Evolutionary conservation across 345 rosid species (phyloP).

Genomic region (Arabis hirsuta): DNA sequence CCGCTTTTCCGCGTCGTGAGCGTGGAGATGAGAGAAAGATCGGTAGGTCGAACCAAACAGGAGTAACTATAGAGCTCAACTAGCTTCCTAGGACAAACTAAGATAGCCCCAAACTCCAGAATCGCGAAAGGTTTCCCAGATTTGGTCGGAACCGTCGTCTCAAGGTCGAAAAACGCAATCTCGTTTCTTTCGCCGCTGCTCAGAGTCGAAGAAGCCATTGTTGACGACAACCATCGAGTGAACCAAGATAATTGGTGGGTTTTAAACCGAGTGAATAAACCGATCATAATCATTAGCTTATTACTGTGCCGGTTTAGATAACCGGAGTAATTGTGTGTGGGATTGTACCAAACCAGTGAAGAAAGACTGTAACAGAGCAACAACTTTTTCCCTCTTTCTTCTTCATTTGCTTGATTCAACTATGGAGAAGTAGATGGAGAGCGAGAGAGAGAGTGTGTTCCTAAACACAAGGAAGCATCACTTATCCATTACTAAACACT

Average conservation of each 20-base stretch:
- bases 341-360: too few relatives aligned
- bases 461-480: too few relatives aligned
- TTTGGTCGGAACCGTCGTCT: constrained; percentile 72
- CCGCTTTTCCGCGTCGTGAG: constrained; percentile 71
- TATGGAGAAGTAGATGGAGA: too few relatives aligned
- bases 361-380: too few relatives aligned
- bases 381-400: too few relatives aligned
- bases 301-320: too few relatives aligned
- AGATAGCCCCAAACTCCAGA: constrained; percentile 89
- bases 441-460: too few relatives aligned
- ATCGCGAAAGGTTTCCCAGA: constrained; percentile 58
- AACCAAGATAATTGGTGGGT: not conserved
- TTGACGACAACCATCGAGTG: not conserved
- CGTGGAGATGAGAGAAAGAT: constrained; percentile 60
- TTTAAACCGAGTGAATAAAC: not conserved
- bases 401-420: too few relatives aligned
- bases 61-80: constrained; percentile 70
- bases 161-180: constrained; percentile 84
- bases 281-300: too few relatives aligned
- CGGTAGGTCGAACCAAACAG: constrained; percentile 73
- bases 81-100: constrained; percentile 80
- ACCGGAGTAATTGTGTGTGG: too few relatives aligned
- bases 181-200: constrained; percentile 48
- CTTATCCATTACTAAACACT: too few relatives aligned
- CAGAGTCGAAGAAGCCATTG: constrained; percentile 30